A percentile compares a stretch with the other conserved stretches of the same genome.
These are phyloP conservation scores for Didymosphaeria variabile DNA, from an alignment of 2,329 filamentous ascomycete species.

Conservation along the genomic window DNA sequence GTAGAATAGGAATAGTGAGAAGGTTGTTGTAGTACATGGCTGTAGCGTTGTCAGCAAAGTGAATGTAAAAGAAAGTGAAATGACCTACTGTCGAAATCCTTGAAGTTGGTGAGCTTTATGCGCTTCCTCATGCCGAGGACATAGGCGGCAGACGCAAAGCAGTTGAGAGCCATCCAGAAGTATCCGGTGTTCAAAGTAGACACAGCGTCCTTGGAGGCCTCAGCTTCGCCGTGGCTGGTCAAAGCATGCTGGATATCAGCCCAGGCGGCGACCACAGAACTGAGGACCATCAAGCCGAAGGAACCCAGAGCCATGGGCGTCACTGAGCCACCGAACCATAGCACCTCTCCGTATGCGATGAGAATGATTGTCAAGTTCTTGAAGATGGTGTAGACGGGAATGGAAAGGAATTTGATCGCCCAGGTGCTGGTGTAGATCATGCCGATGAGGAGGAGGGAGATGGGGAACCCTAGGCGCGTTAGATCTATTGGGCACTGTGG, in stretches of 20 bases:
- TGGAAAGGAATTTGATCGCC: constrained; percentile 93
- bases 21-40: constrained; percentile 99
- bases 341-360: constrained; percentile 96
- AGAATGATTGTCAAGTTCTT: constrained; percentile 99
- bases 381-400: constrained; percentile 99
- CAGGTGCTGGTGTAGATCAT: constrained; percentile 99
- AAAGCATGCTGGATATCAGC: constrained; percentile 92
- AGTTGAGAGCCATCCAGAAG: constrained; percentile 97
- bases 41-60: constrained; percentile 50
- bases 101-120: constrained; percentile 99
- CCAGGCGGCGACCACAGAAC: constrained; percentile 94
- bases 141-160: constrained; percentile 91
- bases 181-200: constrained; percentile 95
- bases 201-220: constrained; percentile 76
- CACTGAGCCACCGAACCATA: constrained; percentile 97
- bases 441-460: constrained; percentile 92
- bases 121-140: constrained; percentile 95
- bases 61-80: constrained; percentile 24
- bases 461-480: constrained; percentile 80
- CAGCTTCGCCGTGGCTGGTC: constrained; percentile 60
- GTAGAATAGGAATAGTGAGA: constrained; percentile 89
- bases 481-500: constrained; percentile 22
- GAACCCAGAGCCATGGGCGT: constrained; percentile 87
- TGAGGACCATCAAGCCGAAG: constrained; percentile 95
- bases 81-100: constrained; percentile 94